Conservation (phyloP, 148 eudicot genomes). For the Rhododendron ovatum region DNA sequence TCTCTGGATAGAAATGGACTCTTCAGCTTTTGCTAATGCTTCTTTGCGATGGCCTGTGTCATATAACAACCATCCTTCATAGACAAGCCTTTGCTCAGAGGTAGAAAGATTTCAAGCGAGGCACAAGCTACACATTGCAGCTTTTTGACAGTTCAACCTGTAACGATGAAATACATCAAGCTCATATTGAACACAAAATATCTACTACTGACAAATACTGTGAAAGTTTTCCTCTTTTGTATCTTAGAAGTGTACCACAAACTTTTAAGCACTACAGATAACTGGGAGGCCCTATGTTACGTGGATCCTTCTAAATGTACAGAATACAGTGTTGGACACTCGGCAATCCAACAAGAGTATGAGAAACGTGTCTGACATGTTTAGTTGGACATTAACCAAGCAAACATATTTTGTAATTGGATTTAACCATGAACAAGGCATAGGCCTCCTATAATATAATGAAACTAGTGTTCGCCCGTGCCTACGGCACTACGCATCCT, state of each 20-base stretch:
- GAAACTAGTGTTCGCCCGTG: too few relatives aligned
- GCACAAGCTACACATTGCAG: slow-evolving; percentile 81
- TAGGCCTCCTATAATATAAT: too few relatives aligned
- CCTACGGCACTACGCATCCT: too few relatives aligned
- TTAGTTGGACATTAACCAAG: background rate
- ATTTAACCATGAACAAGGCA: background rate
- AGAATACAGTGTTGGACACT: background rate
- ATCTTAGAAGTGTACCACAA: background rate
- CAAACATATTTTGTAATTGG: background rate
- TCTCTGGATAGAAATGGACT: slow-evolving; percentile 66
- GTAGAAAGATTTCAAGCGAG: slow-evolving; percentile 63
- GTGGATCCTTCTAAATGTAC: background rate
- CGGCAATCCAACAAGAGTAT: background rate
- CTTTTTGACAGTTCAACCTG: slow-evolving; percentile 83
- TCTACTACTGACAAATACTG: background rate
- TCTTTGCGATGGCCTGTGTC: too few relatives aligned
- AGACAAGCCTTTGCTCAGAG: slow-evolving; percentile 75
- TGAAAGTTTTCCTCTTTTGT: background rate
- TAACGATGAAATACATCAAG: background rate
- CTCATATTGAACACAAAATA: background rate
- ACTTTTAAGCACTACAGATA: background rate
- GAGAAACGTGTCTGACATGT: background rate
- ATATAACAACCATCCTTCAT: slow-evolving; percentile 88
- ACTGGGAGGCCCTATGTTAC: background rate
- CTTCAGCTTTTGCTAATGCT: slow-evolving; percentile 80